These are phyloP conservation scores for Ogataea pini DNA, from an alignment of 805 yeast genomes.

Conservation along the genomic window DNA sequence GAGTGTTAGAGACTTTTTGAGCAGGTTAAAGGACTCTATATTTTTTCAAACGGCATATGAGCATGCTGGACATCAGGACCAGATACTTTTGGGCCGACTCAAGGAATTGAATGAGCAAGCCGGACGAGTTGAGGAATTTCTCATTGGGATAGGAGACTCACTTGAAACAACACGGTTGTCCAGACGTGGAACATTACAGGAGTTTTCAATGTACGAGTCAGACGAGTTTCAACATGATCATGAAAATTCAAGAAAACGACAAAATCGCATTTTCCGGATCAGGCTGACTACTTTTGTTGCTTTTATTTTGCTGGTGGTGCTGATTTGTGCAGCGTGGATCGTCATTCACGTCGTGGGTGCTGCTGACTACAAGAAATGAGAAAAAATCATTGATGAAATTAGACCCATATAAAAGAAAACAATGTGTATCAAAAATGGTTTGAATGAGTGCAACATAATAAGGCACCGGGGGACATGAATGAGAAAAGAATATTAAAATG, in stretches of 20 bases:
- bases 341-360: too few relatives aligned
- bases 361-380: too few relatives aligned
- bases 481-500: not conserved
- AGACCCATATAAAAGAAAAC: not conserved
- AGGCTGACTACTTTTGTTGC: not conserved
- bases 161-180: too few relatives aligned
- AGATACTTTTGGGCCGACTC: not conserved
- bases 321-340: not conserved
- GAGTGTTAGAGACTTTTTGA: not conserved
- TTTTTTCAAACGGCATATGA: not conserved
- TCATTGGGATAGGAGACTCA: not conserved
- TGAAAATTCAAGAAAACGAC: not conserved
- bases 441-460: not conserved
- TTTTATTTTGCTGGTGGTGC: not conserved
- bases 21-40: not conserved
- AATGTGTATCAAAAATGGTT: not conserved
- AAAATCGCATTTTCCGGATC: not conserved
- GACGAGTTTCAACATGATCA: not conserved
- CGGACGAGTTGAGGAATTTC: not conserved
- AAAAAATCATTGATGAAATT: not conserved
- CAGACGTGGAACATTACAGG: not conserved
- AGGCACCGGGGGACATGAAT: not conserved
- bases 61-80: conserved; percentile 1
- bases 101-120: not conserved
- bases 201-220: conserved; percentile 2